phyloP scores from a whole-genome alignment of 352 stramenopile genomes.

The Globisporangium camurandrum region DNA sequence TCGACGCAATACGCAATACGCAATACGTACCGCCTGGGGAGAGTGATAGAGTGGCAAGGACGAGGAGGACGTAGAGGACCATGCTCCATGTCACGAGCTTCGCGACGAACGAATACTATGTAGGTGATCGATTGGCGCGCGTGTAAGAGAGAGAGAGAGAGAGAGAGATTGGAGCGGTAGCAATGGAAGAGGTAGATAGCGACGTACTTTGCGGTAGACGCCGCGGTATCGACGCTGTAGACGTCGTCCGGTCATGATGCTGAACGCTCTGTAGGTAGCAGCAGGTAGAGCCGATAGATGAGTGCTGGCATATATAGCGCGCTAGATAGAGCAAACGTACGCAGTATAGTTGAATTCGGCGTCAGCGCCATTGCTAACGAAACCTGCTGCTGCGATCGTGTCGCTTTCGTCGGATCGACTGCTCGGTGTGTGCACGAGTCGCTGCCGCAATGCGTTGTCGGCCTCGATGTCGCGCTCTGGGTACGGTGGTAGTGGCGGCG shows the following conservation, averaged over 20 bases:
- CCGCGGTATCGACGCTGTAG: slow-evolving; percentile 29
- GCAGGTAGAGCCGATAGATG: not conserved
- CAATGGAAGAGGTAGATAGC: not conserved
- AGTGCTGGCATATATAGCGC: not conserved
- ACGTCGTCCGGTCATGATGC: slow-evolving; percentile 27
- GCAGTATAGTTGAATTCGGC: slow-evolving; percentile 9
- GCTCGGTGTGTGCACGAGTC: not conserved
- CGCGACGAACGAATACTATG: slow-evolving; percentile 21
- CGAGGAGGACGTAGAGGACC: slow-evolving; percentile 27
- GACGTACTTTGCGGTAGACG: slow-evolving; percentile 27
- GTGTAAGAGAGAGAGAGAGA: too few species aligned
- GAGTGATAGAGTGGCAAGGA: slow-evolving; percentile 17
- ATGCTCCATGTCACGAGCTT: slow-evolving; percentile 29
- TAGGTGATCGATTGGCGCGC: not conserved
- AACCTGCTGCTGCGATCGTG: not conserved
- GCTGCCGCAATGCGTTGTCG: not conserved
- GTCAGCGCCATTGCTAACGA: not conserved
- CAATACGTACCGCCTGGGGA: slow-evolving; percentile 5
- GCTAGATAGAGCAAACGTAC: too few species aligned
- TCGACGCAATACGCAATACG: not conserved
- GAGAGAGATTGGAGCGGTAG: too few species aligned
- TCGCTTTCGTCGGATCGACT: not conserved
- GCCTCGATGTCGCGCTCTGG: too few species aligned
- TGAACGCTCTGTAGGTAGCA: slow-evolving; percentile 20
- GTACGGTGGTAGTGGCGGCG: not conserved